Evolutionary conservation across 805 yeast species (phyloP).

Genomic region (Candida railenensis): DNA sequence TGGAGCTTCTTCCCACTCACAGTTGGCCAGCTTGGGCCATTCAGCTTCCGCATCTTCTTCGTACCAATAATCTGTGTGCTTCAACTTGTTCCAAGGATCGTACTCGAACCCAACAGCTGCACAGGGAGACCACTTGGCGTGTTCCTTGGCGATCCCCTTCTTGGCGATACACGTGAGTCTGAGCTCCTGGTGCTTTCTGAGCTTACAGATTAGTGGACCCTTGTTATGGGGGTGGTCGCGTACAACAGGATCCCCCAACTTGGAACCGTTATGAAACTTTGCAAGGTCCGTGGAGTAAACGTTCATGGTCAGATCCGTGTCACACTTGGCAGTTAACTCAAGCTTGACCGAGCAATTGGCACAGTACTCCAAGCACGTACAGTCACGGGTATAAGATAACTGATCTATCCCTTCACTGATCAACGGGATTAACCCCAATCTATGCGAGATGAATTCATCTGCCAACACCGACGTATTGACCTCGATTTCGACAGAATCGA

Average conservation of each 20-base stretch:
- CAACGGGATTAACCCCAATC: constrained; percentile 90
- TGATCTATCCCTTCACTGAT: constrained; percentile 81
- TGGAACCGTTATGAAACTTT: constrained; percentile 43
- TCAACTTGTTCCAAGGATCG: constrained; percentile 98
- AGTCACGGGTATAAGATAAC: constrained; percentile 86
- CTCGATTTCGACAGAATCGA: constrained; percentile 93
- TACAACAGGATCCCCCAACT: constrained; percentile 82
- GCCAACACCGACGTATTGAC: constrained; percentile 92
- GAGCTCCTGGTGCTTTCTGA: constrained; percentile 90
- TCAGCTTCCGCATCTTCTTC: constrained; percentile 85
- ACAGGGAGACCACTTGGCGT: constrained; percentile 98
- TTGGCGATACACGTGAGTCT: constrained; percentile 91
- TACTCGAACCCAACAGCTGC: constrained; percentile 95
- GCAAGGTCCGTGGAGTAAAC: constrained; percentile 80
- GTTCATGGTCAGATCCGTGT: constrained; percentile 81
- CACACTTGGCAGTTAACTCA: constrained; percentile 84
- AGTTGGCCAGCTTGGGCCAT: constrained; percentile 89
- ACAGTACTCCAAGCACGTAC: constrained; percentile 98
- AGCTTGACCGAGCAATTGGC: constrained; percentile 90
- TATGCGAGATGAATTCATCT: constrained; percentile 93
- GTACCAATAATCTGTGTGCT: constrained; percentile 96
- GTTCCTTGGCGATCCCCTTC: constrained; percentile 96
- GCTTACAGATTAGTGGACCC: constrained; percentile 89
- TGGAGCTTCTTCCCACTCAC: constrained; percentile 96
- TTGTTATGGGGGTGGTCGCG: constrained; percentile 63